Base-by-base conservation (phyloP, 2,329 filamentous ascomycete genomes). In the Aphanoascus verrucosus region DNA sequence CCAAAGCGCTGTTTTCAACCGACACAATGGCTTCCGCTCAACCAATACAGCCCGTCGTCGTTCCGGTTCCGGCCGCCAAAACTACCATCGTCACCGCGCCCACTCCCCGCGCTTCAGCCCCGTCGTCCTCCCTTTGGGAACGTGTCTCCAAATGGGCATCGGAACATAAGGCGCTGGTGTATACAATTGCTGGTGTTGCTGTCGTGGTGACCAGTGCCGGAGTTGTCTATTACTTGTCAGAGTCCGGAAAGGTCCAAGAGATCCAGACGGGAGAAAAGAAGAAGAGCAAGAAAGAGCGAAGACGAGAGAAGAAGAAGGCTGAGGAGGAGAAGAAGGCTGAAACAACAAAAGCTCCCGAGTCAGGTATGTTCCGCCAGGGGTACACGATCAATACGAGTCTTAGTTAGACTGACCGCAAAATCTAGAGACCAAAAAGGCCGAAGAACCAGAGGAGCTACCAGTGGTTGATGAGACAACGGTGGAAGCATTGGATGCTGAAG, bases 91-190 rank as follows among this genome's bases (percentile, higher is more conserved):
- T 52, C 32, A 52, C 34, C 48, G 38, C 53, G 15, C 45, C 53
- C 5, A 46, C 54, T 51, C 42, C 53, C 15, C 40, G 49, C 5
- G 50, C 54, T 52, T 41, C 54, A 14, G 44, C 54, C 12, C 19
- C 56, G 14, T 56, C 58, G 11, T 47, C 58, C 6, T 55, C 56
- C 3, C 52, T 93, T 53, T 95, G 89, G 89, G 88, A 95, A 70
- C 85, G 90, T 64, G 76, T 96, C 72, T 85, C 89, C 60, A 84
- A 77, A 66, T 98, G 93, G 91, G 89, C 86, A 12, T 87, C 89
- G 1, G 91, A 97, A 69, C 90, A 98, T 75, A 97, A 96, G 76
- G 86, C 88, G 46, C 80, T 91, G 52, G 90, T 94, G 58, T 98
- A 96, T 73, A 96, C 93, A 61, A 88, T 97, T 72, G 93, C 91